Evolutionary conservation across 1,284 basidiomycete genomes (phyloP).

Genomic region (Melampsora occidentalis): DNA sequence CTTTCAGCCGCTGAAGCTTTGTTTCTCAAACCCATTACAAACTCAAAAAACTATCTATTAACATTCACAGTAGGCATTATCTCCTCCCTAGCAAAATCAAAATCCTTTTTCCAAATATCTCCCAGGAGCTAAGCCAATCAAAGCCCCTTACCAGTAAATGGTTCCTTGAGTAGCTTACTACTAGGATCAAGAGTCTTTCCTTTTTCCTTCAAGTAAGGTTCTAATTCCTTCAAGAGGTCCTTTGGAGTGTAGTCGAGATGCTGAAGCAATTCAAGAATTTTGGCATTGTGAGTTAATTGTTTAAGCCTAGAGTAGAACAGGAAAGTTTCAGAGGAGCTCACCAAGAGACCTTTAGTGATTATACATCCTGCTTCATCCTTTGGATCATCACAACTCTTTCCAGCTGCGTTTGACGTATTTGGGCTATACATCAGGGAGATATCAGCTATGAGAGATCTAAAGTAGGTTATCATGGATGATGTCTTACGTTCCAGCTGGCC

Average conservation of each 20-base stretch:
- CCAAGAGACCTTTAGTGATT: constrained; percentile 15
- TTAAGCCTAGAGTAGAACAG: background rate
- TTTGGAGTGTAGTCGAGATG: background rate
- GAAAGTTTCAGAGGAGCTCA: background rate
- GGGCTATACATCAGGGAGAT: constrained; percentile 14
- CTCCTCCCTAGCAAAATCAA: background rate
- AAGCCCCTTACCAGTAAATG: background rate
- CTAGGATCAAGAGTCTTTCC: background rate
- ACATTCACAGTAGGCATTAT: background rate
- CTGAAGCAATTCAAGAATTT: background rate
- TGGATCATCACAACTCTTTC: constrained; percentile 20
- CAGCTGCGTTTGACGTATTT: constrained; percentile 9
- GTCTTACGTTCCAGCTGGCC: background rate
- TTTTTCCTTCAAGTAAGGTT: background rate
- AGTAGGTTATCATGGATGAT: background rate
- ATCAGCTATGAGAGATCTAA: background rate
- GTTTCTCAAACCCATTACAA: no score
- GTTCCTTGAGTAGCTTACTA: background rate
- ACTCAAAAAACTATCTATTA: background rate
- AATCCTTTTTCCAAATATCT: background rate
- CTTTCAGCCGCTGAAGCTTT: no score
- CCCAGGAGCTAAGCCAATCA: no score
- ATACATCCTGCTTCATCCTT: constrained; percentile 25
- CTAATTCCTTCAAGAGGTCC: background rate
- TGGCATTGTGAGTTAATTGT: background rate